Evolutionary conservation across 345 rosid species (phyloP).

Genomic region (Ricinus communis): DNA sequence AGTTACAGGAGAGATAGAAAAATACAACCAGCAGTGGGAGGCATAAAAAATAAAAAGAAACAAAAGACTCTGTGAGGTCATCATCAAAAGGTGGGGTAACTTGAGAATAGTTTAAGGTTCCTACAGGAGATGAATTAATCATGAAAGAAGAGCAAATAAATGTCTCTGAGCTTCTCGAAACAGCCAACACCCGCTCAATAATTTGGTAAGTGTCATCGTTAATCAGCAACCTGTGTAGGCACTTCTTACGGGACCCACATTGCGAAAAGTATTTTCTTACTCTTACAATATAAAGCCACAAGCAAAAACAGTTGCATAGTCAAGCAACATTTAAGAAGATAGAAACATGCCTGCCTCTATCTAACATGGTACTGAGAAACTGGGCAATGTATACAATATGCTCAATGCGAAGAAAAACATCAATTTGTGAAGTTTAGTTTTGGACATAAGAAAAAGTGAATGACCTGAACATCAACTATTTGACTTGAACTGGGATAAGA

Average conservation of each 20-base stretch:
- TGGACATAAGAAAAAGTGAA: conserved; percentile 1
- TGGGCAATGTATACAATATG: background rate
- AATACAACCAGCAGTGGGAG: background rate
- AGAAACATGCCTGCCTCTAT: background rate
- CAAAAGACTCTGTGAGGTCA: background rate
- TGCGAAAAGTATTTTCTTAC: no score
- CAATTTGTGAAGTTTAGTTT: background rate
- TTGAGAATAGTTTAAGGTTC: no score
- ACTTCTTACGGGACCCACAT: no score
- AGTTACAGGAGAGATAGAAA: no score
- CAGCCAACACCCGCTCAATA: background rate
- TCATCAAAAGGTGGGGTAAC: background rate
- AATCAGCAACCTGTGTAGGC: no score
- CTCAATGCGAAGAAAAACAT: background rate
- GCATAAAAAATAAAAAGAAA: background rate
- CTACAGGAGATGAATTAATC: no score
- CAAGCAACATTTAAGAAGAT: background rate
- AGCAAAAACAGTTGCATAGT: background rate
- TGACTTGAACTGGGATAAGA: background rate
- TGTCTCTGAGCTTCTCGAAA: background rate
- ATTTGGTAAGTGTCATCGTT: no score
- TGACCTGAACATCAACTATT: background rate
- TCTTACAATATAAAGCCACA: no score
- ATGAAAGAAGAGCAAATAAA: background rate
- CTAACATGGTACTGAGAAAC: background rate